Evolutionary conservation across 495 filamentous ascomycete genomes (phyloP).

Genomic region (Xylaria scruposa): DNA sequence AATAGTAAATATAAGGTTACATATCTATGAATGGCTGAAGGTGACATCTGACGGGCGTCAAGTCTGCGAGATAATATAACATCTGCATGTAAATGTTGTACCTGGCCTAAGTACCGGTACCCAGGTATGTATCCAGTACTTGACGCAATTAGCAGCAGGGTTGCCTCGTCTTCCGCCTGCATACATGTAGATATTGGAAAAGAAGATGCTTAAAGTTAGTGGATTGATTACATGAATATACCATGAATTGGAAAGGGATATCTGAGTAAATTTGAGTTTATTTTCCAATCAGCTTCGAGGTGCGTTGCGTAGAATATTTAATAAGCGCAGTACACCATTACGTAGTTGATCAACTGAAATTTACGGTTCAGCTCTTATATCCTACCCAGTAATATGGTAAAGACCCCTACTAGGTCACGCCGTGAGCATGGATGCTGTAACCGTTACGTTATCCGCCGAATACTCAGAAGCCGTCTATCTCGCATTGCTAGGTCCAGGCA

Average conservation of each 20-base stretch:
- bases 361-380: not conserved
- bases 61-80: no score
- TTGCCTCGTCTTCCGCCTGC: not conserved
- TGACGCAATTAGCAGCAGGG: not conserved
- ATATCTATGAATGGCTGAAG: no score
- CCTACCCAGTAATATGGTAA: not conserved
- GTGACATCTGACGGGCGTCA: no score
- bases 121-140: not conserved
- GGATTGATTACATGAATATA: not conserved
- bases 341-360: not conserved
- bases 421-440: not conserved
- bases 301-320: not conserved
- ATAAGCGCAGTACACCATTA: not conserved
- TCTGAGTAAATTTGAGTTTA: not conserved
- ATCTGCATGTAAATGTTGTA: not conserved
- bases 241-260: not conserved
- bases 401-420: not conserved
- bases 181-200: not conserved
- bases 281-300: not conserved
- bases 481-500: not conserved
- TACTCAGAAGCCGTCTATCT: not conserved
- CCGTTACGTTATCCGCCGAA: not conserved
- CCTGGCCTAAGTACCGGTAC: not conserved
- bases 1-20: not conserved
- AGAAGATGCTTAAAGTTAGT: not conserved